Conservation (phyloP, 352 stramenopile species). For the Pythium folliculosum region DNA sequence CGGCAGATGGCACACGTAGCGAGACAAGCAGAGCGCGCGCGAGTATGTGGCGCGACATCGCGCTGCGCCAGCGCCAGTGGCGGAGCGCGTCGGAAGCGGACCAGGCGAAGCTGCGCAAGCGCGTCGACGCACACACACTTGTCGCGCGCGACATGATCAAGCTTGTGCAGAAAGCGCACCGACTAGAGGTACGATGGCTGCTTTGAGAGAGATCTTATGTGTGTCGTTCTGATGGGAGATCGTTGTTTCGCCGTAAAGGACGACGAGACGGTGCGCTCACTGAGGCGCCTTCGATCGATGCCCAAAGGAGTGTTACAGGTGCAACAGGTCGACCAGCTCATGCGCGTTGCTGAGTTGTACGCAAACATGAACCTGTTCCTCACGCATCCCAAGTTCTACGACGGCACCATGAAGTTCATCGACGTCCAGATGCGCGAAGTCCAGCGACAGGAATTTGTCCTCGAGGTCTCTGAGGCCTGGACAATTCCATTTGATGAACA, state of each 20-base stretch:
- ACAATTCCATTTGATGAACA: slow-evolving; percentile 3
- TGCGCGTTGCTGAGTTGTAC: slow-evolving; percentile 1
- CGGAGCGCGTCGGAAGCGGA: slow-evolving; percentile 5
- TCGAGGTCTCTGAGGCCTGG: slow-evolving; percentile 1
- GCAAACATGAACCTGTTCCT: not conserved
- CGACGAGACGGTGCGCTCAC: not conserved
- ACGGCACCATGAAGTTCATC: slow-evolving; percentile 22
- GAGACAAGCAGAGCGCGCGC: not conserved
- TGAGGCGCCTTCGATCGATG: not conserved
- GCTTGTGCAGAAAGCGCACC: slow-evolving; percentile 2
- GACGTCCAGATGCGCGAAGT: slow-evolving; percentile 21
- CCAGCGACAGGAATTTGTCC: not conserved
- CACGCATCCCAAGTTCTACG: slow-evolving; percentile 16
- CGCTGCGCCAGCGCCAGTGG: not conserved
- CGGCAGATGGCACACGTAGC: not conserved
- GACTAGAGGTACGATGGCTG: not conserved
- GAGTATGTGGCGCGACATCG: slow-evolving; percentile 13
- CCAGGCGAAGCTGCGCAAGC: not conserved
- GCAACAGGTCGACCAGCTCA: slow-evolving; percentile 5
- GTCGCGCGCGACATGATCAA: slow-evolving; percentile 1
- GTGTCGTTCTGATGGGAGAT: not conserved
- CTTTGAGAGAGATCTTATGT: not conserved
- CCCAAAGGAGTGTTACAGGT: not conserved
- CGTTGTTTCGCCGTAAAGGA: not conserved
- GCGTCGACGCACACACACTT: slow-evolving; percentile 1